phyloP scores from a whole-genome alignment of 2,329 filamentous ascomycete species.

The Penicillium sp. region DNA sequence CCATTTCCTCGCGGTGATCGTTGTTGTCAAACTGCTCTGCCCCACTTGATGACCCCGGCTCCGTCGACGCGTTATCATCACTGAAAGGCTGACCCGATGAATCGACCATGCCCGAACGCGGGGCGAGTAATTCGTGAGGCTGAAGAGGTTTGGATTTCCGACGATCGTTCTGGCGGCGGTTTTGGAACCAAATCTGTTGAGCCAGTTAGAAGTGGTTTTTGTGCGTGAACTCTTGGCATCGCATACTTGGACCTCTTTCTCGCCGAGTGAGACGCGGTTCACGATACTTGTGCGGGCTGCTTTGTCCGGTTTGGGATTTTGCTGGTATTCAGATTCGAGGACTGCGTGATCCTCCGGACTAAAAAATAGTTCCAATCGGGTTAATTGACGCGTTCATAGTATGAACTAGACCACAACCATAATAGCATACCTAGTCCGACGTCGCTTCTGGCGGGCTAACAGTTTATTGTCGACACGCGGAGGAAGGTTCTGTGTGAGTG shows the following conservation, averaged over 20 bases:
- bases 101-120: constrained; percentile 29
- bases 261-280: constrained; percentile 78
- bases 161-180: constrained; percentile 86
- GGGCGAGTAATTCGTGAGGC: constrained; percentile 66
- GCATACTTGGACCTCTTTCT: constrained; percentile 93
- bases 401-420: not conserved
- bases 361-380: constrained; percentile 10
- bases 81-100: constrained; percentile 27
- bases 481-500: constrained; percentile 55
- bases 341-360: constrained; percentile 87
- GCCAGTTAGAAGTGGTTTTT: constrained; percentile 26
- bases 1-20: constrained; percentile 17
- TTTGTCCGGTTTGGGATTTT: constrained; percentile 90
- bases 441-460: constrained; percentile 59
- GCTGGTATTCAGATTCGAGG: constrained; percentile 79
- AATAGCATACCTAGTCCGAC: constrained; percentile 57
- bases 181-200: constrained; percentile 92
- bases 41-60: constrained; percentile 31
- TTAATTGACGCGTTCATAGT: constrained; percentile 20
- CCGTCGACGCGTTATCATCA: constrained; percentile 30
- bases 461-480: constrained; percentile 60
- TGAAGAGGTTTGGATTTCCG: constrained; percentile 82
- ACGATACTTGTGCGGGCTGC: constrained; percentile 80
- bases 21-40: constrained; percentile 28
- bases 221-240: constrained; percentile 21